A percentile compares a stretch with the other conserved stretches of the same genome.
Evolutionary conservation across 2,329 filamentous ascomycete species (phyloP).

Genomic region (Paraconiothyrium sp.): DNA sequence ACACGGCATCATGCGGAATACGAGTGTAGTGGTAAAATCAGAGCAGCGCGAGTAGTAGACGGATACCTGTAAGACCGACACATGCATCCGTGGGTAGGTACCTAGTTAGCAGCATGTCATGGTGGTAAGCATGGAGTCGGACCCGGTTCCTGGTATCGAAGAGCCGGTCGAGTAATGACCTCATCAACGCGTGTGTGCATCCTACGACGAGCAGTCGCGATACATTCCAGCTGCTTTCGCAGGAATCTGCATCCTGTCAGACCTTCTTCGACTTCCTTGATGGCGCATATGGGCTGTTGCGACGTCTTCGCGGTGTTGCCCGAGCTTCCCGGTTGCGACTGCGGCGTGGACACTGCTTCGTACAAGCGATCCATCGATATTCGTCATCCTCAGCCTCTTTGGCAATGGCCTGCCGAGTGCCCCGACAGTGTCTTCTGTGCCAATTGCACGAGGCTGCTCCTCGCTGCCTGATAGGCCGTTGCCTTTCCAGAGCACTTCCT

Average conservation of each 20-base stretch:
- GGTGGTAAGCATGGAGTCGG: no score
- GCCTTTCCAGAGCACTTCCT: neutral
- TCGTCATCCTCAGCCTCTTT: neutral
- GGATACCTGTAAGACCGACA: neutral
- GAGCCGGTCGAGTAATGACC: neutral
- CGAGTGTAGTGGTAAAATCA: neutral
- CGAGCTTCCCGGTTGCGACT: neutral
- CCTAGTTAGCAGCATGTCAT: neutral
- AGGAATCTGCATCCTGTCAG: neutral
- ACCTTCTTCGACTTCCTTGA: neutral
- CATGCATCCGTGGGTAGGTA: neutral
- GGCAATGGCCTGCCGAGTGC: neutral
- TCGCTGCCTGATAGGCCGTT: neutral
- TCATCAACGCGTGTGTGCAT: neutral
- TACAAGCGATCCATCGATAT: neutral
- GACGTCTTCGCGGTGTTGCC: no score
- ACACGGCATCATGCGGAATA: conserved; percentile 5
- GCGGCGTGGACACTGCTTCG: neutral
- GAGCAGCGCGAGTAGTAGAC: neutral
- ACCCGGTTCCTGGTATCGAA: no score
- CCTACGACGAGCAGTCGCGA: neutral
- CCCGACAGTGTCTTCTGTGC: neutral
- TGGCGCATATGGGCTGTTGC: neutral
- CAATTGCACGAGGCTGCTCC: conserved; percentile 1
- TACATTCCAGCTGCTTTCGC: neutral